phyloP scores from a whole-genome alignment of 1,284 basidiomycete genomes.

The Entoloma clypeatum region DNA sequence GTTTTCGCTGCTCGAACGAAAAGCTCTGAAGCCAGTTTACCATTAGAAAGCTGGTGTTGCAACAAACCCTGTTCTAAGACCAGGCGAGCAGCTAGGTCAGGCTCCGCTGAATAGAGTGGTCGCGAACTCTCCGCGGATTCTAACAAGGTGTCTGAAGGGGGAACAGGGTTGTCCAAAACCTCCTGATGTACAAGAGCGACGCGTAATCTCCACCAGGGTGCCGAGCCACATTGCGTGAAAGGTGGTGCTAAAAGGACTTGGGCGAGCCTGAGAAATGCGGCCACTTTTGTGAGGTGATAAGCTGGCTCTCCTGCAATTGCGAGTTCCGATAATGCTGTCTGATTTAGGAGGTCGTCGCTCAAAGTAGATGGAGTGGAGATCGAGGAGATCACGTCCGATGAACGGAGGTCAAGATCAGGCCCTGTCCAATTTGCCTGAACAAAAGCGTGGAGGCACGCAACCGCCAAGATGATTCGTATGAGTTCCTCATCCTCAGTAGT shows the following conservation, averaged over 20 bases:
- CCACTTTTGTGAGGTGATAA: conserved; percentile 80
- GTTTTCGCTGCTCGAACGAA: conserved; percentile 80
- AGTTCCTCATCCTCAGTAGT: conserved; percentile 35
- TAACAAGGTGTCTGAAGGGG: conserved; percentile 49
- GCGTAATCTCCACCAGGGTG: conserved; percentile 81
- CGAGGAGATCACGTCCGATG: conserved; percentile 47
- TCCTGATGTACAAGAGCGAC: conserved; percentile 74
- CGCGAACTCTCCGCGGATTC: conserved; percentile 48
- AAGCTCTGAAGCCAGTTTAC: conserved; percentile 74
- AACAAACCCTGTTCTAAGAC: conserved; percentile 81
- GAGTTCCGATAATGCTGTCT: conserved; percentile 71
- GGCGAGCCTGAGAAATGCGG: conserved; percentile 76
- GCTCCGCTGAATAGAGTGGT: conserved; percentile 38
- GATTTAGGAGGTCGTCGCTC: conserved; percentile 56
- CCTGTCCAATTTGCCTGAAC: conserved; percentile 97
- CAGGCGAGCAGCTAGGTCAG: conserved; percentile 69
- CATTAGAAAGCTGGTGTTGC: conserved; percentile 70
- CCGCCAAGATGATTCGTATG: conserved; percentile 62
- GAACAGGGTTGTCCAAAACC: conserved; percentile 83
- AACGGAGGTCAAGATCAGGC: conserved; percentile 71
- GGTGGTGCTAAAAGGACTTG: conserved; percentile 63
- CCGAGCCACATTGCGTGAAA: conserved; percentile 44
- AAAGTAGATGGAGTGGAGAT: conserved; percentile 28
- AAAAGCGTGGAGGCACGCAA: conserved; percentile 86
- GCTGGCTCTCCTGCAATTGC: conserved; percentile 90